These are phyloP conservation scores for Paraurostyla sp. DNA, from an alignment of 73 alveolate species.

Conservation along the genomic window DNA sequence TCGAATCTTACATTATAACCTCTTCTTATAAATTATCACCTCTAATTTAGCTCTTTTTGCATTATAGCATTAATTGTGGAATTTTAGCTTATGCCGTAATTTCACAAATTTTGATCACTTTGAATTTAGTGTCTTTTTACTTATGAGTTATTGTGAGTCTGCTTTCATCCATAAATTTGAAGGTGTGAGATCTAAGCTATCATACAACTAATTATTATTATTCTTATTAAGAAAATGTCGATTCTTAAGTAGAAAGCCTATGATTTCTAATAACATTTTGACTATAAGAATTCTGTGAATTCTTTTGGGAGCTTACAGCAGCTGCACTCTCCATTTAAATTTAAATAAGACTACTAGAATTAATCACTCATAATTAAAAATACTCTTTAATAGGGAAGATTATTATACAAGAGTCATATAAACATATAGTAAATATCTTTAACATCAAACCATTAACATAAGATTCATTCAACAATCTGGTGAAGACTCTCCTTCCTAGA, in stretches of 20 bases:
- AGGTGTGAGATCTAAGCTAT: constrained; percentile 8
- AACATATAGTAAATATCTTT: too few relatives aligned
- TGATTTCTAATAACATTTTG: neutral
- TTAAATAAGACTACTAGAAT: neutral
- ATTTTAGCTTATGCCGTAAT: constrained; percentile 29
- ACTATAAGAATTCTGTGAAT: neutral
- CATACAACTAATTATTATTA: neutral
- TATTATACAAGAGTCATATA: too few relatives aligned
- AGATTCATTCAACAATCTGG: neutral
- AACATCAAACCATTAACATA: too few relatives aligned
- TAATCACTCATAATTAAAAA: neutral
- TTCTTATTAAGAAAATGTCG: too few relatives aligned
- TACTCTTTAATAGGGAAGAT: neutral
- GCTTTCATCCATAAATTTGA: neutral
- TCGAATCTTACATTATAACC: too few relatives aligned
- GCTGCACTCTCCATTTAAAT: neutral
- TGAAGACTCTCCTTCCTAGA: neutral
- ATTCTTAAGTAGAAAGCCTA: too few relatives aligned
- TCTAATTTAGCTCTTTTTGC: too few relatives aligned
- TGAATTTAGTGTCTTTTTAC: constrained; percentile 28
- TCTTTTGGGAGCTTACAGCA: neutral
- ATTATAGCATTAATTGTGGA: neutral
- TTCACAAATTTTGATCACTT: neutral
- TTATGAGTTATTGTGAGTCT: constrained; percentile 29
- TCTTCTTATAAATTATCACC: too few relatives aligned